Evolutionary conservation across 2,329 filamentous ascomycete genomes (phyloP).

Genomic region (Tothia fuscella): DNA sequence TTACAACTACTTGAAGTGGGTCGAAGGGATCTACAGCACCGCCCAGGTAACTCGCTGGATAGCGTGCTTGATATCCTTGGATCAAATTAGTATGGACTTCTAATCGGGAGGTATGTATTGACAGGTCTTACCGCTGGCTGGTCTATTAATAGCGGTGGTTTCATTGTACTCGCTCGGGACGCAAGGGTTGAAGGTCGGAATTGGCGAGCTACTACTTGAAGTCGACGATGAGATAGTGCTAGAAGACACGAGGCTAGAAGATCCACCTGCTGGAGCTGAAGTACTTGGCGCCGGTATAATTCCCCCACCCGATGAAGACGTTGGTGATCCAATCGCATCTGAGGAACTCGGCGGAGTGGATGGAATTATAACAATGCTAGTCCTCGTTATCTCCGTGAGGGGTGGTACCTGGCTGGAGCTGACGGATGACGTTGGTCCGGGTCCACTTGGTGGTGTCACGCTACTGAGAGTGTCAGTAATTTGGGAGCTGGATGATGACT

Average conservation of each 20-base stretch:
- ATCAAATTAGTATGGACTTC: background rate
- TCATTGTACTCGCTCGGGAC: background rate
- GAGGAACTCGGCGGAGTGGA: background rate
- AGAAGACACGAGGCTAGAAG: too few species aligned
- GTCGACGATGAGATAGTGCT: background rate
- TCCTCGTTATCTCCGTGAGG: background rate
- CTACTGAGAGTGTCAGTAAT: background rate
- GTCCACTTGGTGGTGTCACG: background rate
- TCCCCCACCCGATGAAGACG: background rate
- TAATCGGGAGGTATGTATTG: background rate
- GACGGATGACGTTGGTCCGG: background rate
- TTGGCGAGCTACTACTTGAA: background rate
- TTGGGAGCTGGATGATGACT: background rate
- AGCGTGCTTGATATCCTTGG: slow-evolving; percentile 6
- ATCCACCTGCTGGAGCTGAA: too few species aligned
- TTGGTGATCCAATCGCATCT: background rate
- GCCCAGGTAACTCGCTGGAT: slow-evolving; percentile 6
- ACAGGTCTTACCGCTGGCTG: background rate
- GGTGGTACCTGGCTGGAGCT: background rate
- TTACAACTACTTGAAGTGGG: background rate
- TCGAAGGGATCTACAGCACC: slow-evolving; percentile 4
- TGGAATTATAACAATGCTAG: background rate
- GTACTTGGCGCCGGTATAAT: background rate
- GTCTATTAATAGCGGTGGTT: background rate
- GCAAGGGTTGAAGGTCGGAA: background rate